Percentiles rank a stretch among this genome's conserved stretches.
Conservation (phyloP, 2,329 filamentous ascomycete species). For the Aspergillus sp. region DNA sequence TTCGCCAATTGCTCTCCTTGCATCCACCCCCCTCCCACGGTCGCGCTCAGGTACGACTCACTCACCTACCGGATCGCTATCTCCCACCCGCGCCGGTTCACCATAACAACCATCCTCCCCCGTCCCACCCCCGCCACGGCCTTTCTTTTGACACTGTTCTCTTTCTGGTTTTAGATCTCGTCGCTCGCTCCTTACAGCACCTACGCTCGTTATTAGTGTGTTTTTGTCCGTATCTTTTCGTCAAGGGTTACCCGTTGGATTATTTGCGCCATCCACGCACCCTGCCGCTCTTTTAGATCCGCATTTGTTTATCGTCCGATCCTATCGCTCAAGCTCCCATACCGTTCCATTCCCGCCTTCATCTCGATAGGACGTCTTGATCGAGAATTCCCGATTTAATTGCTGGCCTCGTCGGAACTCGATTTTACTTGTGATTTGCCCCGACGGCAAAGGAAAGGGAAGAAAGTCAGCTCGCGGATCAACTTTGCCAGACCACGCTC, state of each 20-base stretch:
- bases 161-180: constrained; percentile 17
- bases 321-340: background rate
- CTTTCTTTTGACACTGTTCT: constrained; percentile 10
- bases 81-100: background rate
- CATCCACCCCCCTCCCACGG: constrained; percentile 20
- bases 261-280: constrained; percentile 13
- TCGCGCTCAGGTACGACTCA: constrained; percentile 21
- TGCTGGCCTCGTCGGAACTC: background rate
- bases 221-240: constrained; percentile 5
- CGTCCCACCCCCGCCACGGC: constrained; percentile 2
- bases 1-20: constrained; percentile 19
- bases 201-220: constrained; percentile 25
- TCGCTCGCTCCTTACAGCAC: constrained; percentile 28
- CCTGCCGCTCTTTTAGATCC: constrained; percentile 27
- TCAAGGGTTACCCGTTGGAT: constrained; percentile 16
- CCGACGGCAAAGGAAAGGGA: background rate
- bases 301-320: background rate
- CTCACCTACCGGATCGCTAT: background rate
- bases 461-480: background rate
- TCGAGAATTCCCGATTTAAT: background rate
- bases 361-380: background rate
- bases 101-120: constrained; percentile 8
- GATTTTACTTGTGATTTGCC: background rate
- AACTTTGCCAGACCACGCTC: constrained; percentile 4
- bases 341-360: constrained; percentile 2